These are phyloP conservation scores for Neurospora sp. DNA, from an alignment of 2,329 filamentous ascomycete species.

Conservation along the genomic window DNA sequence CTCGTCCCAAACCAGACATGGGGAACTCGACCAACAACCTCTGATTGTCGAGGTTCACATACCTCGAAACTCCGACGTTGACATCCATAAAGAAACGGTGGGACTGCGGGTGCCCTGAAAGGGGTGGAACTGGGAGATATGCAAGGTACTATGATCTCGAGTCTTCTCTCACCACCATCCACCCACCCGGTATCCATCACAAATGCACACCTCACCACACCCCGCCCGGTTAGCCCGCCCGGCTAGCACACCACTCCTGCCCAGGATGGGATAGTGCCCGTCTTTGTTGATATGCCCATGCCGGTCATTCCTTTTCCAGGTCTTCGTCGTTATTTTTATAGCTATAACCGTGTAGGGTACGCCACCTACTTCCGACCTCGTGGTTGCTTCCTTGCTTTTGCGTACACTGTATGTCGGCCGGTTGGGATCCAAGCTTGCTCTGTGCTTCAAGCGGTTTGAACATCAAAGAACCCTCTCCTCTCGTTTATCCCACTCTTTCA, in stretches of 20 bases:
- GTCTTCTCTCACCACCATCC: neutral
- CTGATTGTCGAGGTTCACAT: neutral
- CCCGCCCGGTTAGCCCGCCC: neutral
- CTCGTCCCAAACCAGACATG: neutral
- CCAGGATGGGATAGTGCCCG: neutral
- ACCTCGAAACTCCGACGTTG: neutral
- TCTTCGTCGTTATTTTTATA: neutral
- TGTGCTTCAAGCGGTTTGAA: neutral
- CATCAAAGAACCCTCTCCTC: neutral
- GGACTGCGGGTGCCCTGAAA: neutral
- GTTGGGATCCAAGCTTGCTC: neutral
- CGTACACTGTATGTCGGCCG: neutral
- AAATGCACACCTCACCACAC: neutral
- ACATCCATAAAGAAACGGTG: neutral
- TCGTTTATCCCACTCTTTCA: neutral
- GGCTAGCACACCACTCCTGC: neutral
- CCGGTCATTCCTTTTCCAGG: neutral
- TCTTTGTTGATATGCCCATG: neutral
- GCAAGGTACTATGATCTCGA: neutral
- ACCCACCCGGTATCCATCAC: neutral
- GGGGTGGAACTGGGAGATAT: neutral
- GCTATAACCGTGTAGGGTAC: neutral
- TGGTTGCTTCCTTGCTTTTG: neutral
- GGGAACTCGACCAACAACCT: neutral
- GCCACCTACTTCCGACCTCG: neutral